Evolutionary conservation across 2,329 filamentous ascomycete genomes (phyloP).

Genomic region (Epichloe aotearoae): DNA sequence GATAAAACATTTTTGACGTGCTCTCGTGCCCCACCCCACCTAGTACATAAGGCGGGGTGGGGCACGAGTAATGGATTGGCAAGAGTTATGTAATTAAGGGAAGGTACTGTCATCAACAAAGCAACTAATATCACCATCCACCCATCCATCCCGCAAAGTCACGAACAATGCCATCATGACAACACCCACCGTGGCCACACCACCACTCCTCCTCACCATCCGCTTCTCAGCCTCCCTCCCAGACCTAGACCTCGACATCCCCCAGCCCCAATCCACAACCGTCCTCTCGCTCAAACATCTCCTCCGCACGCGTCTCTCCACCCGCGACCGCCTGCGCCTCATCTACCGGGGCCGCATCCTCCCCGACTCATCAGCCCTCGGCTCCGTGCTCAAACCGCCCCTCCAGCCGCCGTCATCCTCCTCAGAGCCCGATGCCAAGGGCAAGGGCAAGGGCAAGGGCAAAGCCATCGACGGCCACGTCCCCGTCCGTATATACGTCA

Average conservation of each 20-base stretch:
- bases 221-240: constrained; percentile 80
- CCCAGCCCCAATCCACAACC: constrained; percentile 51
- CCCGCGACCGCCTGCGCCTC: constrained; percentile 64
- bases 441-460: constrained; percentile 55
- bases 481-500: constrained; percentile 60
- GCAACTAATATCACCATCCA: neutral
- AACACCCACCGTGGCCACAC: constrained; percentile 8
- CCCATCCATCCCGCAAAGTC: neutral
- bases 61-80: too few relatives aligned
- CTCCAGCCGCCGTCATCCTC: constrained; percentile 38
- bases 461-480: constrained; percentile 38
- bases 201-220: constrained; percentile 62
- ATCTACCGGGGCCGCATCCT: constrained; percentile 85
- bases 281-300: constrained; percentile 68
- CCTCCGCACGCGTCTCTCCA: constrained; percentile 60
- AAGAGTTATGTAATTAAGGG: too few relatives aligned
- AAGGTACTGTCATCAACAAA: too few relatives aligned
- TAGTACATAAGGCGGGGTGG: too few relatives aligned
- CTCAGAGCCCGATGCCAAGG: constrained; percentile 18
- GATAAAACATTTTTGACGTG: too few relatives aligned
- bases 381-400: constrained; percentile 51
- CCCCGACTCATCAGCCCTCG: constrained; percentile 56
- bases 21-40: too few relatives aligned
- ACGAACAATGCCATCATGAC: constrained; percentile 7
- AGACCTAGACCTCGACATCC: constrained; percentile 69